Evolutionary conservation across 2,329 filamentous ascomycete genomes (phyloP).

Genomic region (Chaetomium sp.): DNA sequence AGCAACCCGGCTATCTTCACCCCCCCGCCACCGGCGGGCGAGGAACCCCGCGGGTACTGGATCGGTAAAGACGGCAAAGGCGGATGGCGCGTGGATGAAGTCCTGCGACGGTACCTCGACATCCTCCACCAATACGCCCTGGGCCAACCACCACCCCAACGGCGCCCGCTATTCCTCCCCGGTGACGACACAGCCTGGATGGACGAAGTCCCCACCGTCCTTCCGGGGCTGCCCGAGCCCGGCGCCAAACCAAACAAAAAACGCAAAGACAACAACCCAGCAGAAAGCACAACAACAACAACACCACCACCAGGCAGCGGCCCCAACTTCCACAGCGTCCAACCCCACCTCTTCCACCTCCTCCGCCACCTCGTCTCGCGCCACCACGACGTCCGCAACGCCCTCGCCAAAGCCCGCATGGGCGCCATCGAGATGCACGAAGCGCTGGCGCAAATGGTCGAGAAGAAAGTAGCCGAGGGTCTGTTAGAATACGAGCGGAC

Average conservation of each 20-base stretch:
- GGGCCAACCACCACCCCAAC: constrained; percentile 54
- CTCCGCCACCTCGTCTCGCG: constrained; percentile 72
- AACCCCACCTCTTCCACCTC: constrained; percentile 89
- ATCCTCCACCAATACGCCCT: constrained; percentile 78
- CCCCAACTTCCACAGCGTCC: constrained; percentile 71
- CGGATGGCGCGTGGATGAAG: constrained; percentile 82
- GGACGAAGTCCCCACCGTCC: constrained; percentile 23
- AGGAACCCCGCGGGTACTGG: constrained; percentile 80
- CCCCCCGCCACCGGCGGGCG: constrained; percentile 52
- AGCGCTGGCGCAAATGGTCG: constrained; percentile 66
- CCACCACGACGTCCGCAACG: constrained; percentile 79
- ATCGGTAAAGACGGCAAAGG: constrained; percentile 68
- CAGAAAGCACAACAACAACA: constrained; percentile 25
- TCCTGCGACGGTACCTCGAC: constrained; percentile 82
- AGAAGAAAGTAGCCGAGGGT: constrained; percentile 65
- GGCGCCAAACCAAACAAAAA: constrained; percentile 41
- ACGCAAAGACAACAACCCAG: constrained; percentile 12
- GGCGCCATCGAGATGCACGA: constrained; percentile 75
- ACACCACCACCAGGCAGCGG: constrained; percentile 30
- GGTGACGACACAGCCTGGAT: constrained; percentile 47
- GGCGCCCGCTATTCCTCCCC: constrained; percentile 68
- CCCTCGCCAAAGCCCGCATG: constrained; percentile 62
- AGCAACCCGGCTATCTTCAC: constrained; percentile 87
- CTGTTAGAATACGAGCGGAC: constrained; percentile 60
- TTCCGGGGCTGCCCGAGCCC: constrained; percentile 38